Evolutionary conservation across 495 filamentous ascomycete species (phyloP).

Genomic region (Penicillium angulare): DNA sequence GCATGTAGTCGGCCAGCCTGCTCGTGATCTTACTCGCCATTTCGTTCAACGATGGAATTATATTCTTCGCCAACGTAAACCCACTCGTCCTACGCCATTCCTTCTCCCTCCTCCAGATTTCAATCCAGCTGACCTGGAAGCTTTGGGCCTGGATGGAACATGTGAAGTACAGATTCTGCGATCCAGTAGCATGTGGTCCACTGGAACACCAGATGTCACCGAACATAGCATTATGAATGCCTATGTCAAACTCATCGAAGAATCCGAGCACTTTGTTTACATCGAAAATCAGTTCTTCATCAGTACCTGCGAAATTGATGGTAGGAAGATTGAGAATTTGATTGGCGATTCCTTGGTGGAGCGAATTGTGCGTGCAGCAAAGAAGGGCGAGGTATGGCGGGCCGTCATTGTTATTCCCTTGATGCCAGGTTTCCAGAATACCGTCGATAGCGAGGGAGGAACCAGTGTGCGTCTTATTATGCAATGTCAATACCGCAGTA

Average conservation of each 20-base stretch:
- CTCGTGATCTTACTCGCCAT: conserved; percentile 88
- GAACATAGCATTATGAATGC: conserved; percentile 96
- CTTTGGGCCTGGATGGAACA: conserved; percentile 83
- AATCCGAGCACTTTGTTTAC: conserved; percentile 96
- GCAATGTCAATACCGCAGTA: conserved; percentile 96
- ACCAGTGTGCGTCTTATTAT: conserved; percentile 94
- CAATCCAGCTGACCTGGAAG: conserved; percentile 77
- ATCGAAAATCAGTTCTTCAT: conserved; percentile 99
- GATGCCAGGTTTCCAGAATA: conserved; percentile 98
- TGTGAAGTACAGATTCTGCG: conserved; percentile 96
- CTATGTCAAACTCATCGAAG: conserved; percentile 90
- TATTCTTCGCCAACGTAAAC: conserved; percentile 88
- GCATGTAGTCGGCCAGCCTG: conserved; percentile 97
- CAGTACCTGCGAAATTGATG: conserved; percentile 85
- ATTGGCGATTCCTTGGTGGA: conserved; percentile 96
- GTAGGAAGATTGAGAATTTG: conserved; percentile 81
- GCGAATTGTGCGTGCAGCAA: conserved; percentile 79
- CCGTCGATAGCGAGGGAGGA: conserved; percentile 88
- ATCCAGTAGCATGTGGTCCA: conserved; percentile 86
- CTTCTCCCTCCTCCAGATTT: conserved; percentile 92
- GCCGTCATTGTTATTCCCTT: conserved; percentile 93
- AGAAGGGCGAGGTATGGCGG: conserved; percentile 86
- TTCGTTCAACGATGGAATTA: conserved; percentile 99
- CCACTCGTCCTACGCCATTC: conserved; percentile 90
- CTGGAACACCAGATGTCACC: conserved; percentile 75